These are phyloP conservation scores for Myriangium duriaei DNA, from an alignment of 2,329 filamentous ascomycete species.

Conservation along the genomic window DNA sequence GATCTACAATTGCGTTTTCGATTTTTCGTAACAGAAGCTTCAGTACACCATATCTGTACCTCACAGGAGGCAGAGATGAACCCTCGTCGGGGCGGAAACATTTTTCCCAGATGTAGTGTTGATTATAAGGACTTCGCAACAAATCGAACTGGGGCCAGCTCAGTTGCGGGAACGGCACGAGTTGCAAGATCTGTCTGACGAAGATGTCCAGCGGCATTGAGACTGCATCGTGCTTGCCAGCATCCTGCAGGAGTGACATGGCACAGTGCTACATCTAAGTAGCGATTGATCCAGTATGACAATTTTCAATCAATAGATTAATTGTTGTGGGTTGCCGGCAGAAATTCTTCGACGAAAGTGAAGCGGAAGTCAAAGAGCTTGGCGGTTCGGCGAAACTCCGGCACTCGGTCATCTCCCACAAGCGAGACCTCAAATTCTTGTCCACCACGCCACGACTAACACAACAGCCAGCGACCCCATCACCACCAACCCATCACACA, in stretches of 20 bases:
- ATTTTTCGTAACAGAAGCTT: constrained; percentile 60
- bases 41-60: constrained; percentile 60
- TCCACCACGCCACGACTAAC: constrained; percentile 2
- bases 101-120: constrained; percentile 51
- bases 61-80: constrained; percentile 47
- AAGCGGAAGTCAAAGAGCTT: constrained; percentile 5
- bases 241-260: neutral
- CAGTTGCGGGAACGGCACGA: constrained; percentile 49
- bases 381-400: constrained; percentile 9
- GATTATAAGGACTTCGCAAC: constrained; percentile 49
- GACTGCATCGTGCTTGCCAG: constrained; percentile 15
- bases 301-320: too few relatives aligned
- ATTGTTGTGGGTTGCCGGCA: too few relatives aligned
- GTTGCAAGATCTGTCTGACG: constrained; percentile 67
- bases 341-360: constrained; percentile 4
- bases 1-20: constrained; percentile 63
- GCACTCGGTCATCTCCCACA: constrained; percentile 1
- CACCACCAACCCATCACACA: constrained; percentile 5
- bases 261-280: neutral
- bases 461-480: neutral
- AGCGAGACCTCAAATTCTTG: constrained; percentile 8
- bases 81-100: constrained; percentile 52
- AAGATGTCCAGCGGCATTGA: too few relatives aligned
- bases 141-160: constrained; percentile 48
- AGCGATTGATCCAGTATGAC: too few relatives aligned